phyloP scores from a whole-genome alignment of 2,329 filamentous ascomycete species.

The Trichoderma citrinoviride region DNA sequence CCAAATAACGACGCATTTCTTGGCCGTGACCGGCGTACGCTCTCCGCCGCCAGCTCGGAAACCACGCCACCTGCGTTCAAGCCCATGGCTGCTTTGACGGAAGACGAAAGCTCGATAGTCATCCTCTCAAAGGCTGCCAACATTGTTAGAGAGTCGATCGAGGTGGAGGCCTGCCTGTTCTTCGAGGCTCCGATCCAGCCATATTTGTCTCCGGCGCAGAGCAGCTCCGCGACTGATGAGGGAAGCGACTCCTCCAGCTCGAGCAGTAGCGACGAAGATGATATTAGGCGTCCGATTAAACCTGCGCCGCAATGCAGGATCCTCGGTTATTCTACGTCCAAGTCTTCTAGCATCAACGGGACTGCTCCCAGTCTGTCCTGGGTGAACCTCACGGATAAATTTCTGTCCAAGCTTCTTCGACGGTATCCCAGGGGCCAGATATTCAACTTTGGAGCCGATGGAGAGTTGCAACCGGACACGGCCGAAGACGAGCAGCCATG shows the following conservation, averaged over 20 bases:
- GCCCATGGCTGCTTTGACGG: background rate
- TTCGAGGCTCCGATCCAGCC: conserved; percentile 36
- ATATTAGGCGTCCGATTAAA: background rate
- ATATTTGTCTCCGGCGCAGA: conserved; percentile 9
- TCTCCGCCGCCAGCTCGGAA: background rate
- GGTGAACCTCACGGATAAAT: conserved; percentile 36
- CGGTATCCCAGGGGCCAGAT: conserved; percentile 47
- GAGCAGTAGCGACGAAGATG: conserved; percentile 29
- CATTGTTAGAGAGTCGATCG: conserved; percentile 42
- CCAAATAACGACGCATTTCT: background rate
- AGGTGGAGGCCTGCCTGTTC: conserved; percentile 39
- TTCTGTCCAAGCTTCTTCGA: conserved; percentile 42
- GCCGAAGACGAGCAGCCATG: conserved; percentile 27
- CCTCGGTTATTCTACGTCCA: conserved; percentile 40
- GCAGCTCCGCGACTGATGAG: conserved; percentile 4
- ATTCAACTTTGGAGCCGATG: conserved; percentile 44
- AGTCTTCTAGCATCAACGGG: conserved; percentile 35
- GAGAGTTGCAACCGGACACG: conserved; percentile 35
- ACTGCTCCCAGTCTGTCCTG: conserved; percentile 22
- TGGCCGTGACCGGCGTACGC: background rate
- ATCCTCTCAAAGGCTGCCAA: conserved; percentile 46
- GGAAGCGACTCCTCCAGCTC: conserved; percentile 23
- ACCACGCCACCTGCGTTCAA: background rate
- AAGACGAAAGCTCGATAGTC: conserved; percentile 15
- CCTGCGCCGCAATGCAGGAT: conserved; percentile 31